Percentiles rank a stretch among this genome's conserved stretches.
phyloP scores from a whole-genome alignment of 345 rosid species.

The Lagerstroemia speciosa region DNA sequence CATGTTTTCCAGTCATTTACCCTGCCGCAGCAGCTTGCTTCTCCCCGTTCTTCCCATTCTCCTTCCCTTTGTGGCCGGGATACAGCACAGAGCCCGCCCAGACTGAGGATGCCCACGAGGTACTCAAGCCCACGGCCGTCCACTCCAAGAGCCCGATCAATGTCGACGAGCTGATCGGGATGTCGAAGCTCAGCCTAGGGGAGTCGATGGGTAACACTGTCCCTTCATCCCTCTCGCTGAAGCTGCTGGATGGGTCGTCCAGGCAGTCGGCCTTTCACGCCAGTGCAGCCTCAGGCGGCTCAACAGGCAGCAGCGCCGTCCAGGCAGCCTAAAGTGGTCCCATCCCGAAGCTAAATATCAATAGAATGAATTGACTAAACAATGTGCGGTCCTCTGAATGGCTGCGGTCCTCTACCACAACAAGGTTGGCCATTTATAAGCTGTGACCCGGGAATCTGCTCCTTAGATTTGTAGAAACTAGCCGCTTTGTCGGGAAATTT shows the following conservation, averaged over 20 bases:
- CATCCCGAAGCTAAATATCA: neutral
- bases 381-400: conserved; percentile 9
- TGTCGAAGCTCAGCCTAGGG: conserved; percentile 80
- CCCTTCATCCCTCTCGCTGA: conserved; percentile 64
- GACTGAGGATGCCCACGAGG: conserved; percentile 42
- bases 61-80: conserved; percentile 68
- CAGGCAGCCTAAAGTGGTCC: conserved; percentile 25
- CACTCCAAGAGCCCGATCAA: conserved; percentile 80
- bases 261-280: conserved; percentile 96
- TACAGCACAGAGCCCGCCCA: conserved; percentile 31
- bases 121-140: conserved; percentile 78
- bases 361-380: conserved; percentile 8
- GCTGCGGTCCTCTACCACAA: neutral
- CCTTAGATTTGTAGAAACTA: conserved; percentile 9
- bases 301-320: conserved; percentile 43
- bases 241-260: conserved; percentile 54
- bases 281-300: conserved; percentile 41
- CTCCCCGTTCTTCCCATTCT: conserved; percentile 61
- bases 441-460: neutral
- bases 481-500: conserved; percentile 4
- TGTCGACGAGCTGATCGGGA: conserved; percentile 83
- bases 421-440: neutral
- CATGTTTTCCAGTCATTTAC: conserved; percentile 44
- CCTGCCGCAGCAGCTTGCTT: conserved; percentile 41
- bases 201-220: conserved; percentile 47